Evolutionary conservation across 352 stramenopile species (phyloP).

Genomic region (Phytophthora constricta): DNA sequence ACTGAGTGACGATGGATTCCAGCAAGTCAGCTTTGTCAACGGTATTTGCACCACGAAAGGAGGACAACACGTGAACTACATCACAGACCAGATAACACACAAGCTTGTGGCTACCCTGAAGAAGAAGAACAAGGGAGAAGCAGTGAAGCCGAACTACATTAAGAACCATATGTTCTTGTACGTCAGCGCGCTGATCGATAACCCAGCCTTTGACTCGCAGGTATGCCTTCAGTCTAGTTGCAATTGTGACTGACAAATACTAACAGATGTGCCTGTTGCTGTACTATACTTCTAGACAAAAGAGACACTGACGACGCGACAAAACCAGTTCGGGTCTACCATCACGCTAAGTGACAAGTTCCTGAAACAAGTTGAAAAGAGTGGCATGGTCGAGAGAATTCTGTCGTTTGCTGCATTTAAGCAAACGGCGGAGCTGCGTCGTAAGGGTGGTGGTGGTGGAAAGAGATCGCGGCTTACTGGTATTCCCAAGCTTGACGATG

Average conservation of each 20-base stretch:
- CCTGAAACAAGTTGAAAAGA: constrained; percentile 89
- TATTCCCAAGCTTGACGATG: constrained; percentile 98
- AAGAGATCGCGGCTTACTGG: constrained; percentile 89
- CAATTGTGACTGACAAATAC: neutral
- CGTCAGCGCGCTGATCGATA: constrained; percentile 97
- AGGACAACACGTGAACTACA: constrained; percentile 96
- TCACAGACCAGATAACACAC: constrained; percentile 90
- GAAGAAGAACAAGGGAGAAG: constrained; percentile 93
- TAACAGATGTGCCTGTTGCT: neutral
- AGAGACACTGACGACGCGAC: constrained; percentile 94
- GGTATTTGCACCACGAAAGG: constrained; percentile 97
- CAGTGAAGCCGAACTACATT: constrained; percentile 94
- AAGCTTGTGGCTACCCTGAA: constrained; percentile 93
- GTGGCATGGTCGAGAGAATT: constrained; percentile 91
- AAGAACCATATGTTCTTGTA: constrained; percentile 97
- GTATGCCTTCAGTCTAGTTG: constrained; percentile 25
- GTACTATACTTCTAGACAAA: constrained; percentile 94
- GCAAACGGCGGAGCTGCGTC: constrained; percentile 90
- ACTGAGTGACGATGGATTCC: constrained; percentile 93
- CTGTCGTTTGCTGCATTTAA: constrained; percentile 93
- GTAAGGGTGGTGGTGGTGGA: constrained; percentile 78
- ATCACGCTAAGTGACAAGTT: constrained; percentile 90
- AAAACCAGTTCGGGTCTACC: constrained; percentile 86
- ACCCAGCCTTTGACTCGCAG: constrained; percentile 98
- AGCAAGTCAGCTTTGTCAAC: constrained; percentile 98